Base-by-base conservation (phyloP, 192 early-diverging fungal genomes). In the Umbelopsis sp. region DNA sequence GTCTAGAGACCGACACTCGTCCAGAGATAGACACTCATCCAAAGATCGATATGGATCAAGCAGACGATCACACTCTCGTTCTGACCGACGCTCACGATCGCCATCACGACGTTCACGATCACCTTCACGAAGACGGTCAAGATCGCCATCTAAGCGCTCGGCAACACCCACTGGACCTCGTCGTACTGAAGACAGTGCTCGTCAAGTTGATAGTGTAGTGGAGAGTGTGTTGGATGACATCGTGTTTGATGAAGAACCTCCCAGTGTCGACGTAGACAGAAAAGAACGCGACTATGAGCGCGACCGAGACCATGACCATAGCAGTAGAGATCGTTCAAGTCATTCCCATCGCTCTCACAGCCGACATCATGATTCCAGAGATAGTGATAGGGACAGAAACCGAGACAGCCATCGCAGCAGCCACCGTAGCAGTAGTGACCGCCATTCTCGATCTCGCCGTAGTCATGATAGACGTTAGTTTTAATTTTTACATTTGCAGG, bases 361-460 rank as follows among this genome's bases (percentile, higher is more conserved):
- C 13, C 30, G 47, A 49, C 71, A 71, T 52, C 67, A 71, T 12
- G 46, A 69, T 35, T 66, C 64, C 1, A 44, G 65, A 66, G 71
- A 75, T 18, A 30, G 74, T 16, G 51, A 75, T 44, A 66, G 81
- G n/a, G 82, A 78, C 15, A 70, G 78, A 20, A 73, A 79, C 15
- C n/a, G 51, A 58, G 30, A 61, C 33, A 61, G 30, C 30, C 55
- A 30, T 35, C 55, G 33, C 30, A 23, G 46, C 4, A 18, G 20
- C 48, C 48, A 49, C 48, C 48, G 48, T 20, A 49, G 48, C 52
- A 55, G 52, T n/a, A 61, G 55, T 18, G 55, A 61, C 25, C 30
- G 18, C 3, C 55, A 61, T n/a, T 61, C 55, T 16, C 27, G 55
- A 61, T 10, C 27, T 8, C 55, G 33, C 2, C 55, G 55, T 58